Conservation (phyloP, 345 rosid species). For the Toxicodendron radicans region DNA sequence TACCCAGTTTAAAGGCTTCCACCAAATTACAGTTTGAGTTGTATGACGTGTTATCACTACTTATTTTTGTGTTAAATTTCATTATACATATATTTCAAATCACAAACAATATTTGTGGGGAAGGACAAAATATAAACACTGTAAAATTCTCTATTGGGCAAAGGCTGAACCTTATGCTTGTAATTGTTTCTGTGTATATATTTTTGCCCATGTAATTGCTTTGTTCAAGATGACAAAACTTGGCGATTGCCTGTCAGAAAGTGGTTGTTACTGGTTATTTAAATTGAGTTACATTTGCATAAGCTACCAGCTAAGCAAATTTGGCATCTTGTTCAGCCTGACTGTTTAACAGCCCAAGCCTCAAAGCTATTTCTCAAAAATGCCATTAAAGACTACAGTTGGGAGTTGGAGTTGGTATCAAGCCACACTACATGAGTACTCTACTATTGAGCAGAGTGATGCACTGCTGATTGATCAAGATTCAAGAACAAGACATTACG, state of each 20-base stretch:
- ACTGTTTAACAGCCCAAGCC: no score
- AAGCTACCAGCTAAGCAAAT: not conserved
- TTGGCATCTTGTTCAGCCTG: not conserved
- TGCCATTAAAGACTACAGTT: not conserved
- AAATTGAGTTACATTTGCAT: not conserved
- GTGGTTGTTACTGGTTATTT: not conserved
- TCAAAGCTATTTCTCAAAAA: no score
- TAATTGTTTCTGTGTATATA: not conserved
- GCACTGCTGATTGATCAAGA: no score
- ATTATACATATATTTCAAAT: not conserved
- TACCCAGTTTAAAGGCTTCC: conserved; percentile 7
- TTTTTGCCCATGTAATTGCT: not conserved
- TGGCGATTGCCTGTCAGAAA: not conserved
- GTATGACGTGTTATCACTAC: not conserved
- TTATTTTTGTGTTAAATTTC: not conserved
- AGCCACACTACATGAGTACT: no score
- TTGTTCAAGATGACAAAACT: not conserved
- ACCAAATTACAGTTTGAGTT: conserved; percentile 3
- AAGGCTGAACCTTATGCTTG: not conserved
- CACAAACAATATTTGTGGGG: not conserved
- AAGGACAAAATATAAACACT: not conserved
- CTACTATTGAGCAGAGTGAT: no score
- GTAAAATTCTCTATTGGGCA: not conserved
- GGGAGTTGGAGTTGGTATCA: no score
- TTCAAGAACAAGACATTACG: no score